A percentile compares a stretch with the other conserved stretches of the same genome.
Evolutionary conservation across 345 rosid genomes (phyloP).

Genomic region (Syzygium aqueum): DNA sequence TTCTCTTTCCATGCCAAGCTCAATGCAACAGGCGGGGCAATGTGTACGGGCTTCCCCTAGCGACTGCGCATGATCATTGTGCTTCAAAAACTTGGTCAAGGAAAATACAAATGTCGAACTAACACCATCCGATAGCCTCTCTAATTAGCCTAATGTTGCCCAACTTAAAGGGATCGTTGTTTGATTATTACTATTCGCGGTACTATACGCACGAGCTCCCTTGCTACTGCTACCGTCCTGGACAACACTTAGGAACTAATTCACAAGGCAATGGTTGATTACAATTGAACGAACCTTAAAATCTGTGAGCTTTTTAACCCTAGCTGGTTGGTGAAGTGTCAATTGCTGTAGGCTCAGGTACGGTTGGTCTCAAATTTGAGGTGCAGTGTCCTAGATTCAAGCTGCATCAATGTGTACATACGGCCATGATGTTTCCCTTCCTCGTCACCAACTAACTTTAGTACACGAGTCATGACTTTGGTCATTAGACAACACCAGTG

Average conservation of each 20-base stretch:
- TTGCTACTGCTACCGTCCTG: neutral
- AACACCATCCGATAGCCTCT: neutral
- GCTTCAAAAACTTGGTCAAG: neutral
- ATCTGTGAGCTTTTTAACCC: neutral
- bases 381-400: neutral
- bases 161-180: neutral
- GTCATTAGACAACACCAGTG: neutral
- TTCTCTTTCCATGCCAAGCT: neutral
- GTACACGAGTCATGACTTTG: neutral
- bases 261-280: neutral
- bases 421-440: neutral
- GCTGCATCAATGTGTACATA: neutral
- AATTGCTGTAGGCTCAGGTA: neutral
- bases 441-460: neutral
- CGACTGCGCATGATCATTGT: neutral
- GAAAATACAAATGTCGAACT: neutral
- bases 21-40: neutral
- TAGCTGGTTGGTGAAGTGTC: neutral
- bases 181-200: neutral
- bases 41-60: neutral
- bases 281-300: neutral
- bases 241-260: neutral
- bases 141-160: neutral
- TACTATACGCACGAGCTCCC: neutral
- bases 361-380: neutral